Evolutionary conservation across 2,329 filamentous ascomycete species (phyloP), one percentile per base, ranked within the genome.

Genomic region (Monilinia laxa): DNA sequence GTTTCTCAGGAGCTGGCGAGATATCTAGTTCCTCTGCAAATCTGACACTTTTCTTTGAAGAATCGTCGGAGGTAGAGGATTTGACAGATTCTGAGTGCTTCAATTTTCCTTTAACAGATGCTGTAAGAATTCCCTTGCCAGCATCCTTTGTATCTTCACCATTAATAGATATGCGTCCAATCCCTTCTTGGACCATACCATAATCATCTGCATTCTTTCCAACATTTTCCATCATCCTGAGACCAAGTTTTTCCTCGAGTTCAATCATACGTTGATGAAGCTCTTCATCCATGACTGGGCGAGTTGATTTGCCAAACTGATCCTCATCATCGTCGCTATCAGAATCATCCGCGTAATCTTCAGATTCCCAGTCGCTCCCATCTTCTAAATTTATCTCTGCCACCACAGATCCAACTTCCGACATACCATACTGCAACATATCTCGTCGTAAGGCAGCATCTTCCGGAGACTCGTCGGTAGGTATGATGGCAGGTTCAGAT

Each of bases 391-490:
- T 87, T 56, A 99, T 84, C 78, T 98, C 93, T 20, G 95, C 95
- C 20, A 99, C 95, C 3, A 99, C 91, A 49, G 92, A 87, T 4
- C 93, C 92, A 67, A 99, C 89, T 77, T 98, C 94, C 55, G 90
- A 89, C 78, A 97, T 81, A 69, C 91, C 89, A 75, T 98, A 99
- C 70, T 91, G 85, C 10, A 98, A 83, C 93, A 99, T 98, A 74
- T 97, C 89, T 67, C 89, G 86, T 7, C 95, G 88, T 31, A 97
- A 78, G 42, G 84, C 84, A 4, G 92, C 90, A 70, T 97, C 94
- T 71, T 96, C 93, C 16, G 85, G 82, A 0, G 89, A 86, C 73
- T 99, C 95, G 62, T 90, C 84, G 1, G 88, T 83, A 1, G 92
- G 90, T 18, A 90, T 84, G 16, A 92, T 80, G 0, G 87, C 82